Conservation (phyloP, 2,329 filamentous ascomycete genomes). For the Pseudogymnoascus sp. region DNA sequence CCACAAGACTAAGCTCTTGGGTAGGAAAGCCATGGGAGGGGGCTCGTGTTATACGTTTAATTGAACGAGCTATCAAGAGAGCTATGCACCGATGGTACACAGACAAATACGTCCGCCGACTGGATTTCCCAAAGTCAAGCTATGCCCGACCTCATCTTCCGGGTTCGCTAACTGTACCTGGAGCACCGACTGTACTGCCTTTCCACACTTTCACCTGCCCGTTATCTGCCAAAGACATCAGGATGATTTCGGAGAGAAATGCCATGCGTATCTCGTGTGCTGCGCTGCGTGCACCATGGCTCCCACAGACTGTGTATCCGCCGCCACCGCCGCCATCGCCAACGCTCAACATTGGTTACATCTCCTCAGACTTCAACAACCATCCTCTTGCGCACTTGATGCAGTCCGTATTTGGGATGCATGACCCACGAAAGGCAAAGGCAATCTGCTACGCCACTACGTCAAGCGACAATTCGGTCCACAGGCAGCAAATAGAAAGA, state of each 20-base stretch:
- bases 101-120: slow-evolving; percentile 62
- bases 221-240: slow-evolving; percentile 81
- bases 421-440: slow-evolving; percentile 64
- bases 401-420: slow-evolving; percentile 96
- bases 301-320: slow-evolving; percentile 71
- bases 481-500: slow-evolving; percentile 85
- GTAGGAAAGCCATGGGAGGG: slow-evolving; percentile 78
- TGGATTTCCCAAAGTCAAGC: slow-evolving; percentile 45
- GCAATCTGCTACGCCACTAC: slow-evolving; percentile 97
- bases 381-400: slow-evolving; percentile 95
- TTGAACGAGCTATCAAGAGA: slow-evolving; percentile 75
- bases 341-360: slow-evolving; percentile 84
- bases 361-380: slow-evolving; percentile 98
- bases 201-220: slow-evolving; percentile 98
- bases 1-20: slow-evolving; percentile 47
- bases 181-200: slow-evolving; percentile 86
- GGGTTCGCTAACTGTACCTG: slow-evolving; percentile 64
- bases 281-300: slow-evolving; percentile 79
- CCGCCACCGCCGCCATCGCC: slow-evolving; percentile 77
- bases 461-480: slow-evolving; percentile 76
- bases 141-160: slow-evolving; percentile 73
- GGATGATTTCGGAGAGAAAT: slow-evolving; percentile 90
- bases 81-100: slow-evolving; percentile 82
- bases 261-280: slow-evolving; percentile 87
- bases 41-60: slow-evolving; percentile 69